Base-by-base conservation (phyloP, 2,329 filamentous ascomycete genomes). In the Pseudogymnoascus sp. region DNA sequence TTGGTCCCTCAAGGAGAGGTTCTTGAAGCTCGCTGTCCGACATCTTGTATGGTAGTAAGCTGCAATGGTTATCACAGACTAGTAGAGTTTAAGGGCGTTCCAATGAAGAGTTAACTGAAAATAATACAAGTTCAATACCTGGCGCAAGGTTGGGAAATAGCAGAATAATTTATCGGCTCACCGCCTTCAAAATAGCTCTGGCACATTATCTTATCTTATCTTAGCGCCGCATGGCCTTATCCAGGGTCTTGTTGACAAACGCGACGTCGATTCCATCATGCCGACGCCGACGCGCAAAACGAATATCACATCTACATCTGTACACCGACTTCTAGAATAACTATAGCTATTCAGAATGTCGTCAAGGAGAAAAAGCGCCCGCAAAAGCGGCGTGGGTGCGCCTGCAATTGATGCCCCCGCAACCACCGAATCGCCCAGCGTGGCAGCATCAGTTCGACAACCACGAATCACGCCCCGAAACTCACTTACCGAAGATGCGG, bases 11-110 rank as follows among this genome's bases (percentile, higher is more conserved):
- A 14, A 70, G 34, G 14, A 72, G 64, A 58, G 69, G 69, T 61
- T 71, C 69, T 62, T 71, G 68, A 18, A 70, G 34, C 28, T 64
- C 54, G 28, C 64, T 59, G 57, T 68, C 60, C 16, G 69, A 65
- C 70, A 72, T 72, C 25, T 20, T 32, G 11, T 32, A 54, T 20
- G 5, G 18, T 3, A 32, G 9, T 54, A 18, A 14, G 2, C 28
- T n/a, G 28, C 32, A 14, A 25, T 12, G 4, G 12, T 14, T 18
- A 54, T 11, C 16, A 54, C n/a, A 20, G 25, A 18, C 18, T 5
- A 18, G 5, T n/a, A 32, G n/a, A 4, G 6, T 18, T 6, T 54
- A 18, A 32, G 16, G 11, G 47, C 28, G 16, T 20, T 32, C n/a
- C 47, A 28, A 32, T n/a, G 25, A 54, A 54, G 25, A 54, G 20